Conservation (phyloP, 1,284 basidiomycete genomes). For the Austroboletus olivaceoglutinosus region DNA sequence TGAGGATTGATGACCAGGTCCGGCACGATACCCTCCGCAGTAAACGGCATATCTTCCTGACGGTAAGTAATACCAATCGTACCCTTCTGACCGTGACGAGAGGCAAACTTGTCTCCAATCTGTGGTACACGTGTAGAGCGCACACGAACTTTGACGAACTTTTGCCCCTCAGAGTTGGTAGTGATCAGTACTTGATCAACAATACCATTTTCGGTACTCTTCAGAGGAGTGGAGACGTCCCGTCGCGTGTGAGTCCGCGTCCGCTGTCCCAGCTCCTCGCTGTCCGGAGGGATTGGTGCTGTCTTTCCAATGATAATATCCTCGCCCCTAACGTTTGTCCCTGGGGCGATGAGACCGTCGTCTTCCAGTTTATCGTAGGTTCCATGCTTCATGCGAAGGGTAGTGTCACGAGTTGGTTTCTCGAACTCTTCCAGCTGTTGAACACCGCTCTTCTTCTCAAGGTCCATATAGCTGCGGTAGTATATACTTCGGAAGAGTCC, state of each 20-base stretch:
- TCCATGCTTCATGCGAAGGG: conserved; percentile 95
- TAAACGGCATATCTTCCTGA: conserved; percentile 99
- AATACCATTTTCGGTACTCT: conserved; percentile 96
- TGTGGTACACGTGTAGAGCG: conserved; percentile 95
- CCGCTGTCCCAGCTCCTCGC: conserved; percentile 94
- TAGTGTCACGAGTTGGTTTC: conserved; percentile 92
- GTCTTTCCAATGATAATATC: conserved; percentile 99
- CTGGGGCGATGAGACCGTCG: conserved; percentile 94
- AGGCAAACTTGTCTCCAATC: conserved; percentile 99
- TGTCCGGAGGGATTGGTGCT: conserved; percentile 93
- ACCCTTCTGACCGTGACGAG: conserved; percentile 99
- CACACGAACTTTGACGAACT: conserved; percentile 98
- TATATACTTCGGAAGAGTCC: conserved; percentile 99
- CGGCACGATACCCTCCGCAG: conserved; percentile 91
- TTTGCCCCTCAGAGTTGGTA: conserved; percentile 93
- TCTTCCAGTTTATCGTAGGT: conserved; percentile 98
- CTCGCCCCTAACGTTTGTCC: conserved; percentile 93
- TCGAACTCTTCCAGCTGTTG: conserved; percentile 95
- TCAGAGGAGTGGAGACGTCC: conserved; percentile 96
- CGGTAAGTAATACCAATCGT: conserved; percentile 99
- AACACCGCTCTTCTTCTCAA: conserved; percentile 96
- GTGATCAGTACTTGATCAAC: conserved; percentile 98
- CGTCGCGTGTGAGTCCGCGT: conserved; percentile 88
- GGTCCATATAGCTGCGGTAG: conserved; percentile 97
- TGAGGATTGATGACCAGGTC: conserved; percentile 99